Percentiles rank a stretch among this genome's conserved stretches.
phyloP scores from a whole-genome alignment of 2,329 filamentous ascomycete genomes.

The Thyridium curvatum region DNA sequence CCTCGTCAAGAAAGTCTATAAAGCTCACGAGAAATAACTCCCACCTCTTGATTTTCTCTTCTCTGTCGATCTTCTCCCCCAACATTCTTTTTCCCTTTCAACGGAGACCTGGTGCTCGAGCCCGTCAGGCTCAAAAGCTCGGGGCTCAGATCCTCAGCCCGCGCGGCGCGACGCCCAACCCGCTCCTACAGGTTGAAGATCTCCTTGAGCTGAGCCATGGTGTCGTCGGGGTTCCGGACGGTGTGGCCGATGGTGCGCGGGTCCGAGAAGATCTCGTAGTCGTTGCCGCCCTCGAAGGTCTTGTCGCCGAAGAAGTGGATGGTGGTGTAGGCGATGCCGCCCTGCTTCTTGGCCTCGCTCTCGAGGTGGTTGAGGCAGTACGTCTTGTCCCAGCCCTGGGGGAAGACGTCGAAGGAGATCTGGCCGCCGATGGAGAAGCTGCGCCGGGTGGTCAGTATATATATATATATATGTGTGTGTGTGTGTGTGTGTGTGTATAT shows the following conservation, averaged over 20 bases:
- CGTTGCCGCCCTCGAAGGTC: slow-evolving; percentile 84
- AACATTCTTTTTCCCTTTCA: too few relatives aligned
- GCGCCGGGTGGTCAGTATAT: background rate
- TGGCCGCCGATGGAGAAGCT: slow-evolving; percentile 94
- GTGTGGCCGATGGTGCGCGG: slow-evolving; percentile 76
- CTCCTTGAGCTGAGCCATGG: slow-evolving; percentile 71
- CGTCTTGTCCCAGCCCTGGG: slow-evolving; percentile 95
- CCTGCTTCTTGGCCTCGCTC: slow-evolving; percentile 64
- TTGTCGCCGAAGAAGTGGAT: slow-evolving; percentile 99
- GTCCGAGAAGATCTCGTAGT: slow-evolving; percentile 89
- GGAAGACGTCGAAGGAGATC: slow-evolving; percentile 98
- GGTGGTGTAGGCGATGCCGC: slow-evolving; percentile 71
- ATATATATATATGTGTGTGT: slow-evolving; percentile 1
- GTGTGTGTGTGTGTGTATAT: background rate
- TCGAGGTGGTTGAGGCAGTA: slow-evolving; percentile 90
- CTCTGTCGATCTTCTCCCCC: too few relatives aligned
- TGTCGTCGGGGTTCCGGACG: slow-evolving; percentile 78
- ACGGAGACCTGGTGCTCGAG: too few relatives aligned
- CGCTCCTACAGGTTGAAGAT: slow-evolving; percentile 58
- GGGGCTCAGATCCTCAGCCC: too few relatives aligned
- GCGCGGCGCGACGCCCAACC: too few relatives aligned
- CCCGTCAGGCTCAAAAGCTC: too few relatives aligned
- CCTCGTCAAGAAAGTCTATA: too few relatives aligned
- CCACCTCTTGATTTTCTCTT: too few relatives aligned
- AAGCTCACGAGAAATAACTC: too few relatives aligned